phyloP scores from a whole-genome alignment of 805 yeast genomes.

The Helenozyma rhizophorensis region DNA sequence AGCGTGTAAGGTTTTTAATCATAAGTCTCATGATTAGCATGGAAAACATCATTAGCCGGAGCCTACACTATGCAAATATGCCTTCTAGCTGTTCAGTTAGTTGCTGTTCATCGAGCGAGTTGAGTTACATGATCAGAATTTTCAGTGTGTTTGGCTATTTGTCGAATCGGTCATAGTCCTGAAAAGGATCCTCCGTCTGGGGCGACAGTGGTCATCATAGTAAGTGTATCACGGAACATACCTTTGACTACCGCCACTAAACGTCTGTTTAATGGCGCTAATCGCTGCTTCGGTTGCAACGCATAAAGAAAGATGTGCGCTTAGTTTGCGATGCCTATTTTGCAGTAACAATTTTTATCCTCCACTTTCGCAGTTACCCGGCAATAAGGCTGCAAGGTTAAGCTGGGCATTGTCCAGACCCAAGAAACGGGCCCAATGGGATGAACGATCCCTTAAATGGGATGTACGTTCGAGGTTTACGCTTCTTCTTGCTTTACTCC shows the following conservation, averaged over 20 bases:
- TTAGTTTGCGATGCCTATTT: no score
- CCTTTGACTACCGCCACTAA: constrained; percentile 8
- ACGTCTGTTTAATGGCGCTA: background rate
- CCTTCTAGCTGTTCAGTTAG: constrained; percentile 12
- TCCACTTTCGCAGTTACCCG: no score
- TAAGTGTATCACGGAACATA: constrained; percentile 10
- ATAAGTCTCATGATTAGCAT: constrained; percentile 61
- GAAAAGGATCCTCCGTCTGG: constrained; percentile 64
- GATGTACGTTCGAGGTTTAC: no score
- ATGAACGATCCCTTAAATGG: no score
- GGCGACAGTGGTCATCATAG: constrained; percentile 71
- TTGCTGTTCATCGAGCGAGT: background rate
- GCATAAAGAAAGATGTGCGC: no score
- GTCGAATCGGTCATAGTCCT: constrained; percentile 70
- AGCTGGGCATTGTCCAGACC: no score
- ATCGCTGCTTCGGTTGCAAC: no score
- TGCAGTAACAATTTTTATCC: no score
- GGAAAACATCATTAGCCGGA: constrained; percentile 46
- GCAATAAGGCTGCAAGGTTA: no score
- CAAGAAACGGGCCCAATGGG: no score
- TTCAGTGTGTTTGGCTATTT: constrained; percentile 61
- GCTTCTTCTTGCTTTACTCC: no score
- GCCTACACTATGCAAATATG: constrained; percentile 1
- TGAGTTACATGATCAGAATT: constrained; percentile 44
- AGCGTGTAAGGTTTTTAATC: constrained; percentile 37